Evolutionary conservation across 2,329 filamentous ascomycete species (phyloP).

Genomic region (Tricladium varicosporioides): DNA sequence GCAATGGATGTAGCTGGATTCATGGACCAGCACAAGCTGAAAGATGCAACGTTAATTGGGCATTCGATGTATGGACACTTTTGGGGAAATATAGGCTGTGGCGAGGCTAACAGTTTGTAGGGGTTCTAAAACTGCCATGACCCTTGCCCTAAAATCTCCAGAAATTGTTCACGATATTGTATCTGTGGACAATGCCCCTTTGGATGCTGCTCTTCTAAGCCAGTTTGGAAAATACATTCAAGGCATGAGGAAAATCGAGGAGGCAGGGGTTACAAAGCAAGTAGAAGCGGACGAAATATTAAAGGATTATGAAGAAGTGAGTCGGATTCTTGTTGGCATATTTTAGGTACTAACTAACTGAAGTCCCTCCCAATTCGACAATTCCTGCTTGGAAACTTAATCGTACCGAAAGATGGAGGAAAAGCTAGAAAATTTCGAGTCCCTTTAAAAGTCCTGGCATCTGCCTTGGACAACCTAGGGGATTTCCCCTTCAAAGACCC

Average conservation of each 20-base stretch:
- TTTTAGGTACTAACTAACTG: too few relatives aligned
- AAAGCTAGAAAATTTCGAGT: conserved; percentile 71
- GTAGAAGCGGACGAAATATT: conserved; percentile 80
- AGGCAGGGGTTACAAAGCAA: conserved; percentile 63
- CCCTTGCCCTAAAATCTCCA: conserved; percentile 71
- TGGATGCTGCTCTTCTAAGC: conserved; percentile 71
- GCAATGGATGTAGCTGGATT: conserved; percentile 81
- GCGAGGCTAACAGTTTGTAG: conserved; percentile 38
- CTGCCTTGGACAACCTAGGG: conserved; percentile 66
- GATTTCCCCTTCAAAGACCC: conserved; percentile 86
- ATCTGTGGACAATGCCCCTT: conserved; percentile 87
- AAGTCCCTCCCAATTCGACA: conserved; percentile 75
- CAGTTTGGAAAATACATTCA: conserved; percentile 79
- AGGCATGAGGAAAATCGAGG: conserved; percentile 81
- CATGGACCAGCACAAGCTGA: conserved; percentile 67
- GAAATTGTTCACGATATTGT: conserved; percentile 68
- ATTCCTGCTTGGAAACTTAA: conserved; percentile 85
- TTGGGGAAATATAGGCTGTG: background rate
- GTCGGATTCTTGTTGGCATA: conserved; percentile 10
- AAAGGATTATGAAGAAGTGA: conserved; percentile 66
- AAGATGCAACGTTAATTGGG: conserved; percentile 75
- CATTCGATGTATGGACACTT: conserved; percentile 74
- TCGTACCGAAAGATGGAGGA: conserved; percentile 50
- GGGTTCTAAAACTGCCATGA: conserved; percentile 93
- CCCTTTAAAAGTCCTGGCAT: conserved; percentile 68